These are phyloP conservation scores for Arachis monticola DNA, from an alignment of 331 rosid species.

Conservation along the genomic window DNA sequence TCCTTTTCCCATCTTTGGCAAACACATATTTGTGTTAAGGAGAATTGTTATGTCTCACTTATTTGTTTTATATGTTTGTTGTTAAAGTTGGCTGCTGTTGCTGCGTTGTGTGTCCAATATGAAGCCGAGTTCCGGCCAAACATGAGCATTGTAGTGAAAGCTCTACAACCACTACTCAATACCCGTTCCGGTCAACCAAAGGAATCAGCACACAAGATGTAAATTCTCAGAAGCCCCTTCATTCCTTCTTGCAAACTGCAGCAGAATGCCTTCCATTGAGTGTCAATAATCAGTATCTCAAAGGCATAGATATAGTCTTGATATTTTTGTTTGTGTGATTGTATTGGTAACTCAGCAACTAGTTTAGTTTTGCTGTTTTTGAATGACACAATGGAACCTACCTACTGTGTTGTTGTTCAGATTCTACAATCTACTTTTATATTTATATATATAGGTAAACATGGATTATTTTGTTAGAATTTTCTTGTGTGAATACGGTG, in stretches of 20 bases:
- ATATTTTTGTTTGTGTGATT: slow-evolving; percentile 10
- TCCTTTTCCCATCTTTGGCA: neutral
- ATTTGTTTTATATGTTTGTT: neutral
- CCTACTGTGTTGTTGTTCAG: slow-evolving; percentile 3
- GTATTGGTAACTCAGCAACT: slow-evolving; percentile 30
- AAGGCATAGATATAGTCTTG: neutral
- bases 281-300: slow-evolving; percentile 8
- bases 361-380: slow-evolving; percentile 31
- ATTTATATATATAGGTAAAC: neutral
- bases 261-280: slow-evolving; percentile 8
- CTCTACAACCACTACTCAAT: slow-evolving; percentile 74
- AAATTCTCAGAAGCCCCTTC: slow-evolving; percentile 41
- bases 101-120: slow-evolving; percentile 91
- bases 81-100: slow-evolving; percentile 84
- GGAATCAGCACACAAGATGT: slow-evolving; percentile 46
- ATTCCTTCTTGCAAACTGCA: slow-evolving; percentile 34
- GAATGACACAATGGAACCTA: slow-evolving; percentile 1
- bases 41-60: neutral
- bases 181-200: slow-evolving; percentile 55
- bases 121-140: slow-evolving; percentile 93
- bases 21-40: neutral
- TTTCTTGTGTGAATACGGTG: neutral
- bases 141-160: slow-evolving; percentile 92
- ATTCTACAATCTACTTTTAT: neutral
- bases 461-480: too few species aligned